Base-by-base conservation (phyloP, 208 protist species). In the Giardia duodenalis region DNA sequence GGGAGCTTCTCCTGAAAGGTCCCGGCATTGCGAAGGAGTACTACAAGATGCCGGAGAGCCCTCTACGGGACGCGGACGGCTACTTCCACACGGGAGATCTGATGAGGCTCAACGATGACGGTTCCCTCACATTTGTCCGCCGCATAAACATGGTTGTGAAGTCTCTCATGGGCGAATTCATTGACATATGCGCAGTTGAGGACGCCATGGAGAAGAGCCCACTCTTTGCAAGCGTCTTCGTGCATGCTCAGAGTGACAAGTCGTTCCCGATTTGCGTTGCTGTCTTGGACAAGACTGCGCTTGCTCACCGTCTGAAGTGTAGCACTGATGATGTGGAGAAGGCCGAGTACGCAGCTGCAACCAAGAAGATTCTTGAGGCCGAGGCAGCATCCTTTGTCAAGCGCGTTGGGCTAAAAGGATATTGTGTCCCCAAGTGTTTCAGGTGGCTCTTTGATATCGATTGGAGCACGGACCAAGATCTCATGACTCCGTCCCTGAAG, bases 31-130 rank as follows among this genome's bases (percentile, higher is more conserved):
- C 43, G n/a, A 4, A 43, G 44, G 88, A 45, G 1, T 91, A 91
- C n/a, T 89, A 4, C 86, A 45, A 44, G 44, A 4, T 4, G 3
- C 86, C 4, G 39, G 86, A 45, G 22, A 89, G 19, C 42, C 4
- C 4, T 3, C 4, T 89, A 45, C 4, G 19, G 22, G 86, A 89
- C 44, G 86, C 22, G 4, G 86, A 89, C 44, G 42, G 42, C 86
- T 89, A 45, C 44, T 89, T 45, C 44, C 86, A 89, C 44, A 89
- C 86, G 44, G 86, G 86, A 4, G 86, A 89, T 44, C 44, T 89
- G 19, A 44, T 89, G 19, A 4, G 86, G 4, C 42, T 89, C 4
- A 4, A 89, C 44, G 4, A 4, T 45, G 86, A 89, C 42, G 86
- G 86, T 19, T 45, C 86, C 4, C 4, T 44, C 22, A 45, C 86